These are phyloP conservation scores for Pseudisothecium myosuroides DNA, from an alignment of 225 moss, liverwort and hornwort genomes.

Conservation along the genomic window DNA sequence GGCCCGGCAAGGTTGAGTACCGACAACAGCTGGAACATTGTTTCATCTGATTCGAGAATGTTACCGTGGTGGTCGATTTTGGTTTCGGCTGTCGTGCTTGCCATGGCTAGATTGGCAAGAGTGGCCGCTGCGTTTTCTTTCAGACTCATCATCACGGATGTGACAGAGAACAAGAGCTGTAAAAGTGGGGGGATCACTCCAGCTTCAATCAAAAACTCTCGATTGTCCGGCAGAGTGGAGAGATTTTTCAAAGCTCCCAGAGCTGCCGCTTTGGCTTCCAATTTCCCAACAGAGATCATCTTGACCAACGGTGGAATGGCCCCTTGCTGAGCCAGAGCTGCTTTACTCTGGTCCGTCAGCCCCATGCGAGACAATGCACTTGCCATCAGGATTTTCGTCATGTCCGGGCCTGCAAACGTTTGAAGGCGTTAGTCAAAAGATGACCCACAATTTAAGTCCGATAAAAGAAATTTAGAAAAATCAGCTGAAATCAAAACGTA, in stretches of 20 bases:
- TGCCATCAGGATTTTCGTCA: conserved; percentile 88
- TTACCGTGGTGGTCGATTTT: conserved; percentile 49
- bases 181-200: conserved; percentile 78
- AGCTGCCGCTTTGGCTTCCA: conserved; percentile 78
- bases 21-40: conserved; percentile 72
- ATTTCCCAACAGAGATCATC: conserved; percentile 71
- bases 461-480: neutral
- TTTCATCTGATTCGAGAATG: conserved; percentile 82
- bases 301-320: conserved; percentile 64
- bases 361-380: conserved; percentile 84
- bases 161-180: conserved; percentile 82
- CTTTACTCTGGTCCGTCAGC: conserved; percentile 85
- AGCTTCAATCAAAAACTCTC: conserved; percentile 57
- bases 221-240: conserved; percentile 62
- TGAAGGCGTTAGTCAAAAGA: neutral
- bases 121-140: conserved; percentile 88
- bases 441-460: neutral
- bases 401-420: conserved; percentile 55
- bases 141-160: conserved; percentile 82
- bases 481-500: neutral
- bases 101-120: conserved; percentile 77
- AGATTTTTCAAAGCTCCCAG: conserved; percentile 80
- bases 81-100: conserved; percentile 48
- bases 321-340: conserved; percentile 58
- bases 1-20: conserved; percentile 78